Percentiles rank a stretch among this genome's conserved stretches.
Evolutionary conservation across 2,329 filamentous ascomycete genomes (phyloP).

Genomic region (Pseudodiploospora longispora): DNA sequence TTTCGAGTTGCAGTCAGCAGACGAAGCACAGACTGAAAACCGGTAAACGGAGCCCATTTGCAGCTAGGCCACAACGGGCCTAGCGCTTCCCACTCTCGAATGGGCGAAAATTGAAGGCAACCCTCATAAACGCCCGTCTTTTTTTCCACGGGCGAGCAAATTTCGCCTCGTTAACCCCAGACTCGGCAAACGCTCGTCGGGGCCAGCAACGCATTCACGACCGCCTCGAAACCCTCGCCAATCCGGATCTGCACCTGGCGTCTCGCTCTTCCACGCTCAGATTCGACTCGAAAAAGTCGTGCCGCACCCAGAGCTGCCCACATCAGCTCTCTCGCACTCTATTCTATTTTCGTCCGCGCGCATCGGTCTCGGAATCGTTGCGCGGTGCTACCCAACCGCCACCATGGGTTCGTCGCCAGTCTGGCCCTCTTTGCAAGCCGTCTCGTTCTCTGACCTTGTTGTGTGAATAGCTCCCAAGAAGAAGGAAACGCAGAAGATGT

Average conservation of each 20-base stretch:
- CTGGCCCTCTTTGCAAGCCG: not conserved
- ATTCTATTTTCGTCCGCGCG: constrained; percentile 22
- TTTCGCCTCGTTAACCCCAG: constrained; percentile 36
- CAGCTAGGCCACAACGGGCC: constrained; percentile 16
- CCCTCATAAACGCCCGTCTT: constrained; percentile 32
- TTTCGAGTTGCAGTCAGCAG: too few relatives aligned
- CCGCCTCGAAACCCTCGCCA: constrained; percentile 11
- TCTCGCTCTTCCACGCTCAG: constrained; percentile 3
- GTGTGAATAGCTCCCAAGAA: constrained; percentile 70
- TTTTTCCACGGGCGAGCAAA: constrained; percentile 34
- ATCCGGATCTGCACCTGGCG: constrained; percentile 8
- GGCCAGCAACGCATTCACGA: constrained; percentile 20
- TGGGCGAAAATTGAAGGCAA: constrained; percentile 36
- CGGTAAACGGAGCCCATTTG: too few relatives aligned
- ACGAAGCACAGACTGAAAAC: too few relatives aligned
- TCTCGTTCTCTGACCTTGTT: not conserved
- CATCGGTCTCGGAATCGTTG: constrained; percentile 34
- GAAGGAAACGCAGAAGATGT: constrained; percentile 93
- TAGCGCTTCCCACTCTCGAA: constrained; percentile 34
- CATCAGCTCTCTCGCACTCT: constrained; percentile 4
- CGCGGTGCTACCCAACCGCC: constrained; percentile 44
- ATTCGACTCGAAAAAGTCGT: too few relatives aligned
- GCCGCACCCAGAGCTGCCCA: too few relatives aligned
- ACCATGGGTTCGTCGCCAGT: constrained; percentile 48
- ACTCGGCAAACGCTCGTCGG: constrained; percentile 31